Conservation (phyloP, 1,139 yeast species). For the Hansenula sp. region DNA sequence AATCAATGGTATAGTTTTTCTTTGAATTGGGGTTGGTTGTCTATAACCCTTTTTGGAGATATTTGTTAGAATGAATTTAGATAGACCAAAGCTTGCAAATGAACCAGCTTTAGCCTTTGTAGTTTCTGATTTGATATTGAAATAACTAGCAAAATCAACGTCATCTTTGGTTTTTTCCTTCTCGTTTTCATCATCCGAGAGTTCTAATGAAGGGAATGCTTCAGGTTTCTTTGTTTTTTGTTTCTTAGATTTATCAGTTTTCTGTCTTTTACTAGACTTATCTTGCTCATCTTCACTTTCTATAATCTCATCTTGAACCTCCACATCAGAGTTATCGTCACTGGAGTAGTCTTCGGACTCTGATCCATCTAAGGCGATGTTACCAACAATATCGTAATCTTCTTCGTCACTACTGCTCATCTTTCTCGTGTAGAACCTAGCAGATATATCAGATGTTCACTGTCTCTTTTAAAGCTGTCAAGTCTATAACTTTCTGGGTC, state of each 20-base stretch:
- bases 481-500: neutral
- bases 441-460: neutral
- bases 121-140: slow-evolving; percentile 42
- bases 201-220: slow-evolving; percentile 62
- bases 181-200: slow-evolving; percentile 58
- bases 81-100: slow-evolving; percentile 86
- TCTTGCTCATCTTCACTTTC: slow-evolving; percentile 32
- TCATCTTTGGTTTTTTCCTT: slow-evolving; percentile 42
- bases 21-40: slow-evolving; percentile 96
- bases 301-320: slow-evolving; percentile 58
- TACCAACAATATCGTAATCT: slow-evolving; percentile 63
- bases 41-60: slow-evolving; percentile 83
- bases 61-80: slow-evolving; percentile 65
- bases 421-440: neutral
- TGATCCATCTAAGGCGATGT: slow-evolving; percentile 47
- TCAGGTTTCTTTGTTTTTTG: slow-evolving; percentile 14
- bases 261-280: slow-evolving; percentile 25
- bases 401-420: slow-evolving; percentile 49
- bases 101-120: slow-evolving; percentile 77
- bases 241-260: slow-evolving; percentile 20
- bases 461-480: no score
- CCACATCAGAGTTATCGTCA: slow-evolving; percentile 29
- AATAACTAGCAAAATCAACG: slow-evolving; percentile 42
- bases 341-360: slow-evolving; percentile 38
- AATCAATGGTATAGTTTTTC: slow-evolving; percentile 89